Evolutionary conservation across 208 protist species (phyloP), one percentile per base, ranked within the genome.

Genomic region (Trypanosoma caninum): DNA sequence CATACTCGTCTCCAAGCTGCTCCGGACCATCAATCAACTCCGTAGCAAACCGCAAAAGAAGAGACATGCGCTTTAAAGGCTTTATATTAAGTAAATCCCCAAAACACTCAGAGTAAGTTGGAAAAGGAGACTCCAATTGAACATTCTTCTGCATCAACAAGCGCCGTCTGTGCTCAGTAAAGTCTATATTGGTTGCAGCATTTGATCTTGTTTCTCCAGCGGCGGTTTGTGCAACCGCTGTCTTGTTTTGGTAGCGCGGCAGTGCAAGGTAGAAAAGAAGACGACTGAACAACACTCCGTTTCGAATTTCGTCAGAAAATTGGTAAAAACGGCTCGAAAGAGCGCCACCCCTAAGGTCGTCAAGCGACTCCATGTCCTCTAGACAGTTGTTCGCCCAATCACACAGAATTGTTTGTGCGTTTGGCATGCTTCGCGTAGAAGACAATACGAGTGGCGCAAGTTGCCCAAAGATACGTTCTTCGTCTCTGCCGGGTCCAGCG

Each of bases 301-400:
- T 92, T 31, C 86, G 81, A 25, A 73, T 64, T 65, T 95, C 89
- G 48, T 93, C 81, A n/a, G 76, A 86, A 61, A 95, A 91, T 58
- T 65, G 71, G 44, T 41, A 44, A 65, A 93, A 87, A 53, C 86
- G 83, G 46, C 56, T 63, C 6, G 89, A 79, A 13, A 93, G 64
- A 7, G 81, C 68, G 25, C 82, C 84, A 28, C 85, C 86, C 52
- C 82, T 84, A 22, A 93, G 54, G 65, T 92, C 84, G 45, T 95
- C 89, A 18, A 95, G 77, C 22, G 59, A 70, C 61, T 93, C 74
- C 31, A 95, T 68, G 44, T 93, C 86, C 33, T 92, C 78, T 11
- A 95, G 77, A 59, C 85, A 93, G 54, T 72, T 76, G 61, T 95
- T 95, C 30, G 76, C 80, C 89, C 89, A 95, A 76, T 95, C 89